Evolutionary conservation across 2,329 filamentous ascomycete species (phyloP).

Genomic region (Venturia effusa): DNA sequence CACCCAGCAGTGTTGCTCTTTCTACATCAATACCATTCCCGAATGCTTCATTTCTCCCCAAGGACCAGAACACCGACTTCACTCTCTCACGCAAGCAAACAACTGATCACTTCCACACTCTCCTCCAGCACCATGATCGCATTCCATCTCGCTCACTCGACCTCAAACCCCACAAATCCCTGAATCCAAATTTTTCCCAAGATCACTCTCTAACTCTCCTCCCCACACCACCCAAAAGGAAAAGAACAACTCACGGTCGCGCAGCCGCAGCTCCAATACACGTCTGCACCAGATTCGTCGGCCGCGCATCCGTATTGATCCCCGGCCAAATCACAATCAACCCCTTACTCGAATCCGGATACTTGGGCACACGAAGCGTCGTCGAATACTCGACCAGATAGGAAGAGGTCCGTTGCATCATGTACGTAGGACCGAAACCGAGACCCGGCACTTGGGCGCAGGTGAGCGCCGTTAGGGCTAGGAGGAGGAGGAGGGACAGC

Average conservation of each 20-base stretch:
- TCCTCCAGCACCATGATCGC: no score
- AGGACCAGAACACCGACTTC: no score
- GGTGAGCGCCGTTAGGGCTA: background rate
- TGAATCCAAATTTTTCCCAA: no score
- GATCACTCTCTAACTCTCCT: no score
- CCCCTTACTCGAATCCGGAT: background rate
- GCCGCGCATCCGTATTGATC: conserved; percentile 1
- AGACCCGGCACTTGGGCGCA: background rate
- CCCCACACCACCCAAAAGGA: no score
- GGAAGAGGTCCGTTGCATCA: background rate
- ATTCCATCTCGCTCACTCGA: no score
- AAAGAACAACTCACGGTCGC: background rate
- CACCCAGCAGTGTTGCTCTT: no score
- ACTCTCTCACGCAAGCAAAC: no score
- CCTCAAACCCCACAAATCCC: no score
- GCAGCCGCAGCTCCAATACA: background rate
- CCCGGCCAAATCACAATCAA: background rate
- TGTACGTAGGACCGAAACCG: background rate
- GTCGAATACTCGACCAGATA: background rate
- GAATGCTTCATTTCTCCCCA: no score
- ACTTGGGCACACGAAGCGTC: background rate
- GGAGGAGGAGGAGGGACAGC: background rate
- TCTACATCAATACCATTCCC: no score
- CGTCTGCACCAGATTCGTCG: conserved; percentile 1
- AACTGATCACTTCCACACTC: no score